Conservation (phyloP, 495 filamentous ascomycete genomes). For the Podospora pseudocomata region DNA sequence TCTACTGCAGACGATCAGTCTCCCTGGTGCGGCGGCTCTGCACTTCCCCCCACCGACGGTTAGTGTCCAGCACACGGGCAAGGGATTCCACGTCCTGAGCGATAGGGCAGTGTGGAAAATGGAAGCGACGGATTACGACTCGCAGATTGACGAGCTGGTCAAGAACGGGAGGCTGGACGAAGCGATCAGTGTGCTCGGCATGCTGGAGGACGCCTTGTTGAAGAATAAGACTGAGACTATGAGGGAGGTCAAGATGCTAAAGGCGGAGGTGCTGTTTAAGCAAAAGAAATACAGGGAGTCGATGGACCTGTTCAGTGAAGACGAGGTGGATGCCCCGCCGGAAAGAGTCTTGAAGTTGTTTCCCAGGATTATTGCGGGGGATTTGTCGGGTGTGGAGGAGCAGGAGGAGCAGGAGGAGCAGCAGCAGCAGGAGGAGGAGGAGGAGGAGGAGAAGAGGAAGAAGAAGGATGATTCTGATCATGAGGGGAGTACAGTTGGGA, state of each 20-base stretch:
- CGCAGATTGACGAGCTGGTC: constrained; percentile 82
- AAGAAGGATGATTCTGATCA: constrained; percentile 36
- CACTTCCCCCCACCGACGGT: constrained; percentile 94
- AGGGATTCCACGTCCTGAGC: constrained; percentile 86
- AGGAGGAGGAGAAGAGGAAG: constrained; percentile 35
- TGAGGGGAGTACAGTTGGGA: constrained; percentile 48
- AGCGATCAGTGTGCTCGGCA: constrained; percentile 79
- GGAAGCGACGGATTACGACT: constrained; percentile 88
- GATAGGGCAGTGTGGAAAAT: constrained; percentile 92
- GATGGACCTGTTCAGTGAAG: constrained; percentile 78
- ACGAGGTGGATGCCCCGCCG: constrained; percentile 79
- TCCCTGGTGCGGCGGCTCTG: constrained; percentile 74
- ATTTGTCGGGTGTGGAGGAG: constrained; percentile 56
- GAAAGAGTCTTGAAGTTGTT: constrained; percentile 84
- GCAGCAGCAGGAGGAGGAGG: no score
- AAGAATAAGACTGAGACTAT: constrained; percentile 76
- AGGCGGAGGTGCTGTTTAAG: constrained; percentile 81
- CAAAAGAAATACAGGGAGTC: constrained; percentile 81
- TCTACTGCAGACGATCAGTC: constrained; percentile 75
- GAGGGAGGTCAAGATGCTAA: constrained; percentile 81
- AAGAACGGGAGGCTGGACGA: constrained; percentile 78
- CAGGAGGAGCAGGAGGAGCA: constrained; percentile 35
- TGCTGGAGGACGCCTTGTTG: constrained; percentile 90
- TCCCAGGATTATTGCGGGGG: constrained; percentile 77
- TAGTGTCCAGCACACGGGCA: constrained; percentile 88